These are phyloP conservation scores for Butyriboletus loyo DNA, from an alignment of 768 basidiomycete species.

Conservation along the genomic window DNA sequence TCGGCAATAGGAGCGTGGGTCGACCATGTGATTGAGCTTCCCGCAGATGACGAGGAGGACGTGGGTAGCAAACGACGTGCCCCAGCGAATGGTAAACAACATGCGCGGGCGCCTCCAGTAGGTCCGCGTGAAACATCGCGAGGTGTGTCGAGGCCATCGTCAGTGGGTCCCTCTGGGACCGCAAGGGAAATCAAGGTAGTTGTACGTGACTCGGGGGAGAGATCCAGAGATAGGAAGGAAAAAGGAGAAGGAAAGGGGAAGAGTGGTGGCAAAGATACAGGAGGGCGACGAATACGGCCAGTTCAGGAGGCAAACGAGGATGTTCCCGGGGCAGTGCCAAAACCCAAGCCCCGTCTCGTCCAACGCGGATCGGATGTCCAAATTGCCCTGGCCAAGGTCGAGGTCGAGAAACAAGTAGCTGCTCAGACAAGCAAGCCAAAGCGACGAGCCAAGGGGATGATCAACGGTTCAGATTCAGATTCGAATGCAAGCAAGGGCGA, in stretches of 20 bases:
- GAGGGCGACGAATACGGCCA: background rate
- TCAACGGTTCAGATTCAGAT: background rate
- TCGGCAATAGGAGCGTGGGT: conserved; percentile 13
- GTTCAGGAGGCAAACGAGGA: background rate
- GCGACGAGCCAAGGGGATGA: background rate
- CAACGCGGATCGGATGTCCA: background rate
- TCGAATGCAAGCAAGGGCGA: background rate
- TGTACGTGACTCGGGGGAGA: background rate
- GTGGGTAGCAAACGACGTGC: background rate
- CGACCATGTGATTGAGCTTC: conserved; percentile 24
- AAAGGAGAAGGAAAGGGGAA: background rate
- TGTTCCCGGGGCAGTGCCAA: background rate
- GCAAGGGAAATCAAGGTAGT: background rate
- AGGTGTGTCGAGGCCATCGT: background rate
- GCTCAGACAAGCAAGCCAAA: background rate
- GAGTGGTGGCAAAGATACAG: background rate
- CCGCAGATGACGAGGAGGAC: conserved; percentile 14
- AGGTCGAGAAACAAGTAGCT: background rate
- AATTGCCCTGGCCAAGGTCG: background rate
- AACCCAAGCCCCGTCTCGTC: background rate
- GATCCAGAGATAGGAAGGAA: background rate
- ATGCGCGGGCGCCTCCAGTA: no score
- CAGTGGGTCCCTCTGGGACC: background rate
- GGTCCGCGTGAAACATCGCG: background rate
- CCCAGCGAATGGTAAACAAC: background rate